Base-by-base conservation (phyloP, 495 filamentous ascomycete species). In the Lasiosphaeria miniovina region DNA sequence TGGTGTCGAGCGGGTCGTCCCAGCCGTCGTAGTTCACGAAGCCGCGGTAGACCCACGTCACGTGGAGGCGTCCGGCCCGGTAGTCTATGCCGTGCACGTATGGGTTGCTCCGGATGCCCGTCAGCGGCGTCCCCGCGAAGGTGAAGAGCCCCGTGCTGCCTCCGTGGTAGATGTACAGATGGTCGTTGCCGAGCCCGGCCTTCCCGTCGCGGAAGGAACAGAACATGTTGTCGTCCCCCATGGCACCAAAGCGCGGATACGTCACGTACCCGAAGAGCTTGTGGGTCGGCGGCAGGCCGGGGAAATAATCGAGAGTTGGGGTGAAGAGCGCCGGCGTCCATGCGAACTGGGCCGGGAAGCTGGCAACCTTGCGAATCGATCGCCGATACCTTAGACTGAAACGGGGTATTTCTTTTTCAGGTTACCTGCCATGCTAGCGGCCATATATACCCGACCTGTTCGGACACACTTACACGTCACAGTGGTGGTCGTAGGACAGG, bases 41-140 rank as follows among this genome's bases (percentile, higher is more conserved):
- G 4, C 61, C 79, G 0, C 79, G 68, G 65, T 78, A 81, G 8
- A 79, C 77, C 79, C 77, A 80, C 3, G 77, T 80, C 32, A 71
- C 67, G 59, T 79, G 70, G 15, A 81, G 68, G 6, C 62, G 57
- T 6, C 58, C 61, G 58, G 52, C 4, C 45, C 67, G 66, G 34
- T 64, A 63, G 43, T 41, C 24, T 3, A 80, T 61, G 4, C 76
- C 78, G 68, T 82, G 73, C 58, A 80, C 74, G 60, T 81, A 82
- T 15, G 79, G 76, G 62, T 78, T 82, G 59, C 77, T 79, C 10
- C 63, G 56, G 5, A 69, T 60, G 34, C 77, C 79, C 43, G 73
- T 71, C n/a, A 81, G 74, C 52, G 73, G 73, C 32, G 66, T 69
- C 34, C 77, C 75, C 6, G 73, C 65, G 31, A 68, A 71, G 7